These are phyloP conservation scores for Choiromyces venosus DNA, from an alignment of 495 filamentous ascomycete genomes.

Conservation along the genomic window DNA sequence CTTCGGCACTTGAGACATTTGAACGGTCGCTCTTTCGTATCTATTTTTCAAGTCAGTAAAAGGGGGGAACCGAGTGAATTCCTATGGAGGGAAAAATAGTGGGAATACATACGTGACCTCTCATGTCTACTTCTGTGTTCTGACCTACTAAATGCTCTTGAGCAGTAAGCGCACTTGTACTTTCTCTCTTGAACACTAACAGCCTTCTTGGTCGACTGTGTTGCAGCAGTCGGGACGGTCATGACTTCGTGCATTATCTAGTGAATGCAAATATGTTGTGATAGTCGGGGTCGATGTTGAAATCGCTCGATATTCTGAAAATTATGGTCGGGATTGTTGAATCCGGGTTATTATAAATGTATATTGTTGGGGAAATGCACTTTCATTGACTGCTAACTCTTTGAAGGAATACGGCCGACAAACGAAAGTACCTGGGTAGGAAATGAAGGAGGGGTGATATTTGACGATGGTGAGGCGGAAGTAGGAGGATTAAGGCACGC, in stretches of 20 bases:
- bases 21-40: slow-evolving; percentile 98
- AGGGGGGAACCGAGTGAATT: slow-evolving; percentile 7
- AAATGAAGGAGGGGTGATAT: slow-evolving; percentile 40
- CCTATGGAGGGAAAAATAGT: slow-evolving; percentile 26
- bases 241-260: slow-evolving; percentile 49
- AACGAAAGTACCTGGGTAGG: slow-evolving; percentile 36
- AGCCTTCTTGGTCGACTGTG: slow-evolving; percentile 57
- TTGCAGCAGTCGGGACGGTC: slow-evolving; percentile 53
- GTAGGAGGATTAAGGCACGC: slow-evolving; percentile 32
- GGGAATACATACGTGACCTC: slow-evolving; percentile 79
- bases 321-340: slow-evolving; percentile 48
- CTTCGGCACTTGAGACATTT: slow-evolving; percentile 97
- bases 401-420: slow-evolving; percentile 39
- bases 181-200: slow-evolving; percentile 78
- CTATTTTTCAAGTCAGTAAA: slow-evolving; percentile 48
- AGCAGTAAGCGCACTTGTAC: slow-evolving; percentile 99
- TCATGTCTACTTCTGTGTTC: slow-evolving; percentile 97
- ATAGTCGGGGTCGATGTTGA: slow-evolving; percentile 49
- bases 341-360: slow-evolving; percentile 42
- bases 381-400: slow-evolving; percentile 42
- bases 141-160: slow-evolving; percentile 90
- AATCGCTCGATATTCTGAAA: slow-evolving; percentile 45
- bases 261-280: slow-evolving; percentile 49
- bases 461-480: slow-evolving; percentile 34
- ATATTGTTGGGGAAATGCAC: slow-evolving; percentile 34